These are phyloP conservation scores for Aspergillus affinis DNA, from an alignment of 495 filamentous ascomycete genomes.

Conservation along the genomic window DNA sequence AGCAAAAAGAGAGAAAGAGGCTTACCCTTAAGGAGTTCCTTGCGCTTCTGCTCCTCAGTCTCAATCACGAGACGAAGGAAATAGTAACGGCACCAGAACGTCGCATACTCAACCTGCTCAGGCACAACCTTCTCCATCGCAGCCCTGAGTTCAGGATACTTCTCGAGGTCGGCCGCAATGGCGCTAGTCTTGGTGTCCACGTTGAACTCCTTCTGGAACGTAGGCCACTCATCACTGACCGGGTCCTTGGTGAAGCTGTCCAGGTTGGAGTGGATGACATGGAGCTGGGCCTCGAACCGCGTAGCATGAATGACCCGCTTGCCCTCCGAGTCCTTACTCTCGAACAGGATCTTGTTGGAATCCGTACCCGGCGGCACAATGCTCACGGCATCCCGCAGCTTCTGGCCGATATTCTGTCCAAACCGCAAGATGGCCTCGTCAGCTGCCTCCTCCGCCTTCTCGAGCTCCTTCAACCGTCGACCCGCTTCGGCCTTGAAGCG, in stretches of 20 bases:
- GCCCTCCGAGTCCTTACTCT: slow-evolving; percentile 86
- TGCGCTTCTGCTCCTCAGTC: slow-evolving; percentile 87
- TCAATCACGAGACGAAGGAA: slow-evolving; percentile 93
- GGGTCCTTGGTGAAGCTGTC: slow-evolving; percentile 88
- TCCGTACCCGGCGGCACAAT: slow-evolving; percentile 68
- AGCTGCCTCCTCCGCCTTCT: slow-evolving; percentile 94
- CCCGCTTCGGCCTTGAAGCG: slow-evolving; percentile 78
- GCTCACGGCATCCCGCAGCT: slow-evolving; percentile 85
- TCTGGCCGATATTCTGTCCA: slow-evolving; percentile 86
- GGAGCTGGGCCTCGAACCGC: slow-evolving; percentile 91
- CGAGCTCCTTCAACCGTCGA: slow-evolving; percentile 84
- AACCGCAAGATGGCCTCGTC: slow-evolving; percentile 95
- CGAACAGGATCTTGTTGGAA: slow-evolving; percentile 67
- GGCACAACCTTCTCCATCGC: slow-evolving; percentile 98
- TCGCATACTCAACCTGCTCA: slow-evolving; percentile 78
- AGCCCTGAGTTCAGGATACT: slow-evolving; percentile 80
- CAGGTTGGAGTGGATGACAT: slow-evolving; percentile 83
- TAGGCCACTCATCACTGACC: slow-evolving; percentile 66
- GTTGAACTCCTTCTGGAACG: slow-evolving; percentile 75
- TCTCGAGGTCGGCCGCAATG: slow-evolving; percentile 79
- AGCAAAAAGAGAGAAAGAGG: slow-evolving; percentile 13
- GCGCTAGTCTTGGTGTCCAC: slow-evolving; percentile 81
- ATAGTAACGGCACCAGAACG: slow-evolving; percentile 96
- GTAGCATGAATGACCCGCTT: slow-evolving; percentile 91
- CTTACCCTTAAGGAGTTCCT: slow-evolving; percentile 89